Percentiles rank a stretch among this genome's conserved stretches.
These are phyloP conservation scores for Teratosphaeria epicoccoides DNA, from an alignment of 2,329 filamentous ascomycete genomes.

Conservation along the genomic window DNA sequence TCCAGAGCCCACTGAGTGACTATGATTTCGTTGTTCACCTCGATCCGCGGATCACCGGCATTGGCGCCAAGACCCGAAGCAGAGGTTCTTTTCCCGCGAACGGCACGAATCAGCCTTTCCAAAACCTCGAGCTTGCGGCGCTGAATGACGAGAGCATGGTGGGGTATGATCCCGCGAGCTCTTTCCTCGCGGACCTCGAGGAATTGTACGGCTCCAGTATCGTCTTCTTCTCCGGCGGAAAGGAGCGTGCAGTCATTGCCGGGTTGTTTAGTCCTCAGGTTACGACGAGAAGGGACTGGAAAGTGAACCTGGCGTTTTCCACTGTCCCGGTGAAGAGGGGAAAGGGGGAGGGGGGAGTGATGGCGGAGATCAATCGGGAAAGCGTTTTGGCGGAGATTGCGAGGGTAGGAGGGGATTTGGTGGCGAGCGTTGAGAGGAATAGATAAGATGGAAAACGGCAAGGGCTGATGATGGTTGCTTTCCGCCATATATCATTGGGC, in stretches of 20 bases:
- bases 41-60: slow-evolving; percentile 23
- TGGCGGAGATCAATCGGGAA: slow-evolving; percentile 51
- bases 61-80: slow-evolving; percentile 25
- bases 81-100: slow-evolving; percentile 18
- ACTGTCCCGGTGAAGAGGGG: slow-evolving; percentile 41
- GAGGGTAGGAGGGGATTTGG: slow-evolving; percentile 48
- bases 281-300: slow-evolving; percentile 48
- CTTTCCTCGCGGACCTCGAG: slow-evolving; percentile 59
- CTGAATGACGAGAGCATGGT: slow-evolving; percentile 34
- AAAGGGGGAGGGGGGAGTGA: slow-evolving; percentile 31
- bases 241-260: slow-evolving; percentile 47
- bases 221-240: slow-evolving; percentile 66
- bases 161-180: slow-evolving; percentile 49
- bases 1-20: slow-evolving; percentile 60
- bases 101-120: slow-evolving; percentile 54
- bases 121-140: slow-evolving; percentile 61
- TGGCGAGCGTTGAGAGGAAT: slow-evolving; percentile 52
- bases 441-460: background rate
- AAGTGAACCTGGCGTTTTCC: slow-evolving; percentile 59
- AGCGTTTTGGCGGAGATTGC: slow-evolving; percentile 64
- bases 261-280: slow-evolving; percentile 55
- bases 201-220: slow-evolving; percentile 56
- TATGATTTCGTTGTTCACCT: slow-evolving; percentile 82
- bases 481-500: background rate
- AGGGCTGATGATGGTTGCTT: background rate